Evolutionary conservation across 306 rosid species (phyloP).

Genomic region (Canavalia gladiata): DNA sequence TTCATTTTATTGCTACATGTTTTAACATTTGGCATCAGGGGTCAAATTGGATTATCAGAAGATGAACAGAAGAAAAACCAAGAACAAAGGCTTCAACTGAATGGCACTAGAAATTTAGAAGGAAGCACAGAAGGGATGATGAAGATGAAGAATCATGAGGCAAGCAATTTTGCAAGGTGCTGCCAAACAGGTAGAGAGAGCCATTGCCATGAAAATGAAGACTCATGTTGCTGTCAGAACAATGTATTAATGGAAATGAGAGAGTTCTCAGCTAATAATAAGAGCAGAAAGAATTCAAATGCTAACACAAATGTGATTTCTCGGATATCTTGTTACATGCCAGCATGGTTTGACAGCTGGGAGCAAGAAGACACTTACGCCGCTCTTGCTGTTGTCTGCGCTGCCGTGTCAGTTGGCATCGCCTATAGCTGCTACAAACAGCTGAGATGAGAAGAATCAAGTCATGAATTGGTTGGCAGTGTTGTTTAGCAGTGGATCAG

Average conservation of each 20-base stretch:
- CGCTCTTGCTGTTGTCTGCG: slow-evolving; percentile 75
- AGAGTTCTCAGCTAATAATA: slow-evolving; percentile 45
- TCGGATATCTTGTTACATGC: slow-evolving; percentile 58
- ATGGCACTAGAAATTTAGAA: slow-evolving; percentile 52
- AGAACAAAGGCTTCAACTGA: slow-evolving; percentile 61
- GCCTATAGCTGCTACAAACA: slow-evolving; percentile 86
- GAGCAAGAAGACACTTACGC: slow-evolving; percentile 85
- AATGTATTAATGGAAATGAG: slow-evolving; percentile 38
- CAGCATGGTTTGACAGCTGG: slow-evolving; percentile 86
- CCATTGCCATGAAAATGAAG: slow-evolving; percentile 66
- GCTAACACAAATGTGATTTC: slow-evolving; percentile 38
- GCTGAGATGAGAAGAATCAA: slow-evolving; percentile 48
- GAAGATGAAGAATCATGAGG: slow-evolving; percentile 36
- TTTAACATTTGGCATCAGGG: slow-evolving; percentile 57
- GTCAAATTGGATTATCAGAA: slow-evolving; percentile 88
- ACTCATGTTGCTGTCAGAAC: slow-evolving; percentile 67
- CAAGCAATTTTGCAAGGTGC: slow-evolving; percentile 6
- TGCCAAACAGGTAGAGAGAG: slow-evolving; percentile 38
- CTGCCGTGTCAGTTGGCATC: slow-evolving; percentile 73
- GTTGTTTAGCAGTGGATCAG: slow-evolving; percentile 11
- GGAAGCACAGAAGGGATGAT: slow-evolving; percentile 24
- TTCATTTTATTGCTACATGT: slow-evolving; percentile 22
- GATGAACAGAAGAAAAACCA: slow-evolving; percentile 71
- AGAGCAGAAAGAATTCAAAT: slow-evolving; percentile 45
- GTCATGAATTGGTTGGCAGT: slow-evolving; percentile 1